Percentiles rank a stretch among this genome's conserved stretches.
phyloP scores from a whole-genome alignment of 2,329 filamentous ascomycete species.

The Calycina herbarum region DNA sequence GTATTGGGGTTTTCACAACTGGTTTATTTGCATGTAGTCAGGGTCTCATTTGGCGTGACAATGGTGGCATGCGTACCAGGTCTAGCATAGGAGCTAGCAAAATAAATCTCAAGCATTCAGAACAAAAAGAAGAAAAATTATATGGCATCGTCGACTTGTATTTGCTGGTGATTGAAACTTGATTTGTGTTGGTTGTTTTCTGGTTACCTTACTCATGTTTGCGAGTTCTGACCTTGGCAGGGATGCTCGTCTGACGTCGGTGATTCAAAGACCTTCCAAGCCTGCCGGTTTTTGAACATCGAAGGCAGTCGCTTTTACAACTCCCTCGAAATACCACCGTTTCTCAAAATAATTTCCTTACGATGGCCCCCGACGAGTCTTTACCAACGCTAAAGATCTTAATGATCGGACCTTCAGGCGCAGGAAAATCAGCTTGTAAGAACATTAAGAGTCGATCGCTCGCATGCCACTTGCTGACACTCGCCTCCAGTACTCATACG shows the following conservation, averaged over 20 bases:
- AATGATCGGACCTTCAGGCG: slow-evolving; percentile 56
- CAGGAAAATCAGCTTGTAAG: slow-evolving; percentile 56
- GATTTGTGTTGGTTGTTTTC: slow-evolving; percentile 10
- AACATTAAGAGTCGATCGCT: not conserved
- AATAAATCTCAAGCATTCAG: slow-evolving; percentile 34
- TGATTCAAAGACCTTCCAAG: slow-evolving; percentile 16
- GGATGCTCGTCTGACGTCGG: slow-evolving; percentile 22
- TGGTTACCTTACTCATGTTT: not conserved
- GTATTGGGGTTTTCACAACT: slow-evolving; percentile 33
- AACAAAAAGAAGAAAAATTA: slow-evolving; percentile 25
- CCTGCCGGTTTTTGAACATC: not conserved
- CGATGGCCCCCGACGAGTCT: slow-evolving; percentile 48
- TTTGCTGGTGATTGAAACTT: slow-evolving; percentile 12
- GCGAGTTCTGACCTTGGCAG: slow-evolving; percentile 18
- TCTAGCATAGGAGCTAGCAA: slow-evolving; percentile 38
- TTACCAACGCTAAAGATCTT: slow-evolving; percentile 54
- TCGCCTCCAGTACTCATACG: slow-evolving; percentile 48
- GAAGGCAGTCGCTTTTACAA: not conserved
- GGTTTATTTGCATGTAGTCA: slow-evolving; percentile 39
- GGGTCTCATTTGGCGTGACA: slow-evolving; percentile 38
- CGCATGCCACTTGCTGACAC: slow-evolving; percentile 13
- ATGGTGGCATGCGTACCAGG: slow-evolving; percentile 29
- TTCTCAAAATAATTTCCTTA: slow-evolving; percentile 22
- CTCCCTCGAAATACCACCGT: slow-evolving; percentile 1
- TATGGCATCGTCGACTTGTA: not conserved